phyloP scores from a whole-genome alignment of 768 basidiomycete genomes.

The Chalciporus sphaerocephalus region DNA sequence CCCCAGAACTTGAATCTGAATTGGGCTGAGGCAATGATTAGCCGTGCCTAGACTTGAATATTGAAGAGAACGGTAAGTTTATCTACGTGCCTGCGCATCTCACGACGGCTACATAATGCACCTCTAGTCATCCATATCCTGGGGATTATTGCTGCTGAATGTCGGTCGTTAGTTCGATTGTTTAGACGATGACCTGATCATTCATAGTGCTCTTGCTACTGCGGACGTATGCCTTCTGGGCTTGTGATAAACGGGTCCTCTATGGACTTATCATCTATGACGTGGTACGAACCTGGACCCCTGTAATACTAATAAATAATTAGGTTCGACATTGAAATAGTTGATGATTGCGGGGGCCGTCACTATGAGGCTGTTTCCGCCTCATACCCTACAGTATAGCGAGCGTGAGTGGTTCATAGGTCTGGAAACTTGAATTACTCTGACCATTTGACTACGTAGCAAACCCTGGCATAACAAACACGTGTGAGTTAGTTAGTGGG shows the following conservation, averaged over 20 bases:
- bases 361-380: not conserved
- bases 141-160: conserved; percentile 6
- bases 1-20: not conserved
- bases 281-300: not conserved
- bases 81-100: not conserved
- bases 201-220: not conserved
- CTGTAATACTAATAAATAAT: no score
- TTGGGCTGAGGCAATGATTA: not conserved
- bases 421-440: not conserved
- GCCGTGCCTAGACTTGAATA: not conserved
- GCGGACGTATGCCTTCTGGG: not conserved
- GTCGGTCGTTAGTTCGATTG: not conserved
- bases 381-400: not conserved
- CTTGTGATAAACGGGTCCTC: not conserved
- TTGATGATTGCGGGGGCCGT: not conserved
- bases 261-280: not conserved
- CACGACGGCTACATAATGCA: not conserved
- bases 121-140: conserved; percentile 3
- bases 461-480: not conserved
- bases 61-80: not conserved
- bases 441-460: not conserved
- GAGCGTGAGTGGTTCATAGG: not conserved
- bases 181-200: not conserved
- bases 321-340: not conserved
- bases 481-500: not conserved